Percentiles rank a stretch among this genome's conserved stretches.
Evolutionary conservation across 2,329 filamentous ascomycete genomes (phyloP).

Genomic region (Aphanocladium album): DNA sequence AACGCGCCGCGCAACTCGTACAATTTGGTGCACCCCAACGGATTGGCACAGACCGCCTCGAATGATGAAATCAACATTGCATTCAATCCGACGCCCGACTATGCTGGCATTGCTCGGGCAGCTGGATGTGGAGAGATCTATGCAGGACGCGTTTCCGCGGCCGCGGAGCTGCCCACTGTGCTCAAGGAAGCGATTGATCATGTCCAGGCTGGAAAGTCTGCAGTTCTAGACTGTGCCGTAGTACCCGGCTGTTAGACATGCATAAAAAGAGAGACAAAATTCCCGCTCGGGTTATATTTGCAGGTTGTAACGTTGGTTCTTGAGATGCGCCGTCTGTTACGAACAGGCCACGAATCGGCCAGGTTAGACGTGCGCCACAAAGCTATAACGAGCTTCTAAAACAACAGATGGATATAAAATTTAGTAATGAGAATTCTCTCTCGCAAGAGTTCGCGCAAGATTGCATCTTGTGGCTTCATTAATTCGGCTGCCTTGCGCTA

Average conservation of each 20-base stretch:
- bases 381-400: too few relatives aligned
- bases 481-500: too few relatives aligned
- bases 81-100: constrained; percentile 54
- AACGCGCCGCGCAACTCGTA: constrained; percentile 55
- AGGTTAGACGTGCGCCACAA: too few relatives aligned
- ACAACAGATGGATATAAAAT: too few relatives aligned
- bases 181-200: constrained; percentile 46
- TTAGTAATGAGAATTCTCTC: too few relatives aligned
- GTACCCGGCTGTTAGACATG: neutral
- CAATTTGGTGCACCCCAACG: constrained; percentile 54
- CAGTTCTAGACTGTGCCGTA: constrained; percentile 49
- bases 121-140: constrained; percentile 51
- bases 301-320: too few relatives aligned
- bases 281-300: too few relatives aligned
- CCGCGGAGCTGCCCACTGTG: constrained; percentile 41
- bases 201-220: constrained; percentile 45
- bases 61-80: constrained; percentile 60
- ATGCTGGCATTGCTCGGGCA: constrained; percentile 56
- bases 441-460: too few relatives aligned
- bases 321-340: too few relatives aligned
- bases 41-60: constrained; percentile 47
- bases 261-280: too few relatives aligned
- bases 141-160: constrained; percentile 42
- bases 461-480: too few relatives aligned
- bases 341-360: too few relatives aligned